Conservation (phyloP, 202 grass and related monocot species). For the Carex sylvatica region DNA sequence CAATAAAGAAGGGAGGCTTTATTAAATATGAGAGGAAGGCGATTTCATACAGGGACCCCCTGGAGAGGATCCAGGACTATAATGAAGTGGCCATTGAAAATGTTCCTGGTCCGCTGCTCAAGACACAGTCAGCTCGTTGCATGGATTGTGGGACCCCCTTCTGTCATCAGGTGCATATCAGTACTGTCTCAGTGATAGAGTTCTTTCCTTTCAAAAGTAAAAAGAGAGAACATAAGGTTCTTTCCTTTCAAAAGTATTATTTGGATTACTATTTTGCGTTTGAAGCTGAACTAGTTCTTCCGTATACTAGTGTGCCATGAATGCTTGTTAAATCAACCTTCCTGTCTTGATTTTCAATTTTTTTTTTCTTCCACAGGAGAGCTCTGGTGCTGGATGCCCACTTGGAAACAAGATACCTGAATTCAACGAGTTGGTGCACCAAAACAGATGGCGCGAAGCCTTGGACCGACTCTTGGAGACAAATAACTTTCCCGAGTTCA, state of each 20-base stretch:
- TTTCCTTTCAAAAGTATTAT: neutral
- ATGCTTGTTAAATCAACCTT: neutral
- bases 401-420: constrained; percentile 99
- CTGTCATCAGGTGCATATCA: constrained; percentile 81
- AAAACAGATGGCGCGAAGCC: constrained; percentile 90
- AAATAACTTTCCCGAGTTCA: constrained; percentile 99
- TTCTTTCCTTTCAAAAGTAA: neutral
- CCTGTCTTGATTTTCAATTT: neutral
- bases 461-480: constrained; percentile 92
- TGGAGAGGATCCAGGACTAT: constrained; percentile 66
- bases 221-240: neutral
- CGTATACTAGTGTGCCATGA: neutral
- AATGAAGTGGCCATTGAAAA: constrained; percentile 88
- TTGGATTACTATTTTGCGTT: neutral
- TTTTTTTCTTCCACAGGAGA: constrained; percentile 55
- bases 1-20: constrained; percentile 81
- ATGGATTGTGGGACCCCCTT: constrained; percentile 99
- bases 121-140: constrained; percentile 93
- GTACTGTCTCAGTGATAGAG: constrained; percentile 14
- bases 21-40: constrained; percentile 75
- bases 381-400: constrained; percentile 87
- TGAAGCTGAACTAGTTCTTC: neutral
- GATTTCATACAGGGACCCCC: constrained; percentile 82
- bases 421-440: constrained; percentile 95
- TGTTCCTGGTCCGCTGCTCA: constrained; percentile 72